A percentile compares a stretch with the other conserved stretches of the same genome.
phyloP scores from a whole-genome alignment of 495 filamentous ascomycete species.

The Xylaria grammica region DNA sequence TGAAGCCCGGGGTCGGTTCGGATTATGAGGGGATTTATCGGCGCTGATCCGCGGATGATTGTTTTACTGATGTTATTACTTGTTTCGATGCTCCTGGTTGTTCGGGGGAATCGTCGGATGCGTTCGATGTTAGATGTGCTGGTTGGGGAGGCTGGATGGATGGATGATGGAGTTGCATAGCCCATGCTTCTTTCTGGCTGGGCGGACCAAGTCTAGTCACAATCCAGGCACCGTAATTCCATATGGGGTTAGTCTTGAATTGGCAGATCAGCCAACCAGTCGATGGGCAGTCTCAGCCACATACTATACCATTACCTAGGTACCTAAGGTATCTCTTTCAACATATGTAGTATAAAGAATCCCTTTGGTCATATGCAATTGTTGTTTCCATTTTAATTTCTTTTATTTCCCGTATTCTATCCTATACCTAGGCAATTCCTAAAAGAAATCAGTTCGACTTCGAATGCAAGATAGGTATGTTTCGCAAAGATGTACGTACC shows the following conservation, averaged over 20 bases:
- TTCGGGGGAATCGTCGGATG: not conserved
- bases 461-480: too few relatives aligned
- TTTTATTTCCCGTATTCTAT: too few relatives aligned
- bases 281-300: not conserved
- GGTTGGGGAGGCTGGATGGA: slow-evolving; percentile 9
- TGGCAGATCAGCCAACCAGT: too few relatives aligned
- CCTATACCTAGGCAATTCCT: too few relatives aligned
- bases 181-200: too few relatives aligned
- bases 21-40: not conserved
- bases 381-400: too few relatives aligned
- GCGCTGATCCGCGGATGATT: not conserved
- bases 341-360: too few relatives aligned
- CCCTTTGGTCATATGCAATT: too few relatives aligned
- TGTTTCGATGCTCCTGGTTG: not conserved
- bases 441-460: too few relatives aligned
- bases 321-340: too few relatives aligned
- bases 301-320: not conserved
- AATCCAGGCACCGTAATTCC: slow-evolving; percentile 26
- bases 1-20: not conserved
- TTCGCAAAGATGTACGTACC: too few relatives aligned
- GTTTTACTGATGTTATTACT: not conserved
- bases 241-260: slow-evolving; percentile 12
- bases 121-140: slow-evolving; percentile 5
- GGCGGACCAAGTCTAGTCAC: too few relatives aligned
- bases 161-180: slow-evolving; percentile 31